Percentiles rank a stretch among this genome's conserved stretches.
These are phyloP conservation scores for Haplosporangium gracile DNA, from an alignment of 192 early-diverging fungal genomes.

Conservation along the genomic window DNA sequence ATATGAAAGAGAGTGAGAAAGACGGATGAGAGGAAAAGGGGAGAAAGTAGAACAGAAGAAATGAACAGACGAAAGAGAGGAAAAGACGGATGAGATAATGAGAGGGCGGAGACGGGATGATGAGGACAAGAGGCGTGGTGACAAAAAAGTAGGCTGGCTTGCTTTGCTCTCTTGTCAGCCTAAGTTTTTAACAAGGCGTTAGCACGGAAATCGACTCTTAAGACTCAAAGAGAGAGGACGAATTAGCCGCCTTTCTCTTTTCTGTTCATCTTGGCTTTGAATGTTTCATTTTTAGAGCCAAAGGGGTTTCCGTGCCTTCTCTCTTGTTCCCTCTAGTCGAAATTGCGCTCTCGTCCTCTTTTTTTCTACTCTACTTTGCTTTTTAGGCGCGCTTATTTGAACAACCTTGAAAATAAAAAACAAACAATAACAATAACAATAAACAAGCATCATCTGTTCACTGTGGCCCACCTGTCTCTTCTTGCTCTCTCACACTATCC, in stretches of 20 bases:
- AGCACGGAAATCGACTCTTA: not conserved
- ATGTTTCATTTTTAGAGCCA: not conserved
- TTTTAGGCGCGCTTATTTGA: constrained; percentile 1
- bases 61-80: not conserved
- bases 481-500: too few relatives aligned
- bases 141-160: not conserved
- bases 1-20: not conserved
- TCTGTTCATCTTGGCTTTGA: not conserved
- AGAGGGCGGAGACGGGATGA: not conserved
- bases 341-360: not conserved
- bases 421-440: not conserved
- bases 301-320: not conserved
- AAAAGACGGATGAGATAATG: constrained; percentile 1
- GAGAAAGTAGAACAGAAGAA: not conserved
- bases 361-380: too few relatives aligned
- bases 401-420: constrained; percentile 2
- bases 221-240: not conserved
- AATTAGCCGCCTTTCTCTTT: not conserved
- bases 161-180: not conserved
- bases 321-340: not conserved
- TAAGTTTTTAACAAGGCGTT: too few relatives aligned
- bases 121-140: not conserved
- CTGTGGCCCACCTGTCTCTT: not conserved
- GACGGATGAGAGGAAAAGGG: not conserved
- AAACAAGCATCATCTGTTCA: not conserved